Evolutionary conservation across 176 grass and related monocot species (phyloP), one percentile per base, ranked within the genome.

Genomic region (Lolium multiflorum): DNA sequence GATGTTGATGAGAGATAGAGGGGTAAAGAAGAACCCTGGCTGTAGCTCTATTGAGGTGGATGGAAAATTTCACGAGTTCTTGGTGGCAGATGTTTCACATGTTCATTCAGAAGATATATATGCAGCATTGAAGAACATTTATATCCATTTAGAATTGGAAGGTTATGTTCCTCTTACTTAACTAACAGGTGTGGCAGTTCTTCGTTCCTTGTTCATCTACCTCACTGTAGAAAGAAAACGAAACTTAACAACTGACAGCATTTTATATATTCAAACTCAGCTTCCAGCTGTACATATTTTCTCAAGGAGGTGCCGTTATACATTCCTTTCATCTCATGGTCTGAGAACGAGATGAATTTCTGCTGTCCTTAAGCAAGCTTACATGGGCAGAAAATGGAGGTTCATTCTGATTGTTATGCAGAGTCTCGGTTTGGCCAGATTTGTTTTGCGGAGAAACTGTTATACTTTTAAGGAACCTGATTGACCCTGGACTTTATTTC

Each of bases 11-110:
- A 92, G 86, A 84, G 88, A 95, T 13, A 87, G 76, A 81, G 86
- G 86, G 15, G 56, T 92, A 73, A 95, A 92, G 62, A 92, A 95
- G 69, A 95, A 82, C 78, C 88, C 93, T 55, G 93, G 90, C 4
- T 81, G 75, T 78, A 94, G 93, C 47, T 92, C 38, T 50, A 77
- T 94, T 38, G 90, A 92, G 84, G 79, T 94, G 25, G 68, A 88
- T 78, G 93, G 85, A 7, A 88, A 73, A 20, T 84, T 81, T 83
- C 86, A 95, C 24, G 62, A 90, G 41, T 90, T 95, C 66, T 84
- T 84, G 62, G 88, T 15, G 0, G 86, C 88, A 62, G 88, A 90
- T 82, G 72, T 74, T 74, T 92, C 76, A 63, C 88, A 92, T 84
- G 76, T 74, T 21, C 43, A 73, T 20, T 91, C 90, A 44, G 83